Percentiles rank a stretch among this genome's conserved stretches.
These are phyloP conservation scores for Aspergillus fumigatus DNA, from an alignment of 2,329 filamentous ascomycete species.

Conservation along the genomic window DNA sequence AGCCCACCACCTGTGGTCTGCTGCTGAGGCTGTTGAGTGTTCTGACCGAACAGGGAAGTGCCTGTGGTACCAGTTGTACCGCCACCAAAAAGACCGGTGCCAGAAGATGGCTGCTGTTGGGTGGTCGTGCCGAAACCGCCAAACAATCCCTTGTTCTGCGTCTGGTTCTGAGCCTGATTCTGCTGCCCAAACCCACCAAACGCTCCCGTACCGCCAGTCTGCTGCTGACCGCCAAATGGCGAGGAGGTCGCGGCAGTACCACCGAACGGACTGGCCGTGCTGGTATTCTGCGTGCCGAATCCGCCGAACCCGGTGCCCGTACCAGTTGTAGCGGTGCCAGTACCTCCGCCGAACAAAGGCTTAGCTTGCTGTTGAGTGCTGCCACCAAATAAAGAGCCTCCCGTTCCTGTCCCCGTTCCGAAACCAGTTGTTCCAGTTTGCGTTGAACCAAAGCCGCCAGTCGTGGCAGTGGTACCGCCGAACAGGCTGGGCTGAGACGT, in stretches of 20 bases:
- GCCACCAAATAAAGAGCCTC: constrained; percentile 42
- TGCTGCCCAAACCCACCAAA: constrained; percentile 43
- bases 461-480: constrained; percentile 34
- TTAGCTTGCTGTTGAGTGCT: constrained; percentile 31
- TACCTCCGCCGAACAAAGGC: constrained; percentile 30
- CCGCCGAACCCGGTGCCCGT: constrained; percentile 33
- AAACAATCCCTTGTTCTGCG: constrained; percentile 36
- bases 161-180: constrained; percentile 34
- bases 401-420: constrained; percentile 16
- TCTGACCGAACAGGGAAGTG: constrained; percentile 35
- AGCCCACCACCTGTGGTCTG: constrained; percentile 34
- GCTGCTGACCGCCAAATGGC: constrained; percentile 42
- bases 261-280: constrained; percentile 39
- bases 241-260: constrained; percentile 34
- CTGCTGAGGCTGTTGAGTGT: constrained; percentile 34
- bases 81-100: constrained; percentile 42
- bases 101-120: constrained; percentile 38
- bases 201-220: constrained; percentile 29
- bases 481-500: constrained; percentile 38
- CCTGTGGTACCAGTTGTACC: constrained; percentile 17
- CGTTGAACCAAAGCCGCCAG: constrained; percentile 27
- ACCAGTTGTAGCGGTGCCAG: constrained; percentile 18
- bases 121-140: constrained; percentile 39
- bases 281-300: constrained; percentile 38
- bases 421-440: constrained; percentile 24